These are phyloP conservation scores for Auxenochlorella pyrenoidosa DNA, from an alignment of 139 green algal species.

Conservation along the genomic window DNA sequence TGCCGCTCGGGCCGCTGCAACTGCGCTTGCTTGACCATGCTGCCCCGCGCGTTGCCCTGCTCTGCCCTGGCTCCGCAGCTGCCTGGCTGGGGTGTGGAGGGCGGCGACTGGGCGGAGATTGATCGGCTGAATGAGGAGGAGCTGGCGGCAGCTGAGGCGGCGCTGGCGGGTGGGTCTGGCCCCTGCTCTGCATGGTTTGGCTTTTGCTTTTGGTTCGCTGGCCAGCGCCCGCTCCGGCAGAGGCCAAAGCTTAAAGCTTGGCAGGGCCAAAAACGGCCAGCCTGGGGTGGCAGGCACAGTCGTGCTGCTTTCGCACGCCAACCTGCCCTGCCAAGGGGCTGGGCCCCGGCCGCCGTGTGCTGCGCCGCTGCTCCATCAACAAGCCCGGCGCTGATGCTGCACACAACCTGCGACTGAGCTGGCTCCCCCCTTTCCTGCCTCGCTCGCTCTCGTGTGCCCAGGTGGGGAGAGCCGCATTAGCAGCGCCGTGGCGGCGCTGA, in stretches of 20 bases:
- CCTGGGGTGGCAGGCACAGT: too few relatives aligned
- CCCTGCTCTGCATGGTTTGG: background rate
- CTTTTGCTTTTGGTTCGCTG: background rate
- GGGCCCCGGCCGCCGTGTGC: too few relatives aligned
- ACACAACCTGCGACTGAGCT: too few relatives aligned
- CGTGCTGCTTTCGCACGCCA: too few relatives aligned
- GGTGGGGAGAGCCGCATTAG: too few relatives aligned
- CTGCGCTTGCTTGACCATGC: too few relatives aligned
- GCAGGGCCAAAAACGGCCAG: background rate
- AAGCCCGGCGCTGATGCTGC: too few relatives aligned
- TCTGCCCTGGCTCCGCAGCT: conserved; percentile 37
- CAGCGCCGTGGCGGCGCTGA: conserved; percentile 46
- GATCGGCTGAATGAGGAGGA: conserved; percentile 76
- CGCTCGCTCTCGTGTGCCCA: too few relatives aligned
- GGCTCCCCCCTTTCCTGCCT: too few relatives aligned
- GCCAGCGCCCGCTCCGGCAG: background rate
- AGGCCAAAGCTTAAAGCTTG: too few relatives aligned
- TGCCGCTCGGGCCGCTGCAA: background rate
- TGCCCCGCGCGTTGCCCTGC: background rate
- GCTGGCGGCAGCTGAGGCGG: conserved; percentile 51
- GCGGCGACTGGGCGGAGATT: conserved; percentile 78
- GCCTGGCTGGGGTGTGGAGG: conserved; percentile 84
- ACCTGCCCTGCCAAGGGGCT: too few relatives aligned
- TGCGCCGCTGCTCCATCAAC: too few relatives aligned
- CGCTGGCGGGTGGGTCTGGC: background rate